Base-by-base conservation (phyloP, 2,329 filamentous ascomycete genomes). In the Penicillium aurantiogriseum region DNA sequence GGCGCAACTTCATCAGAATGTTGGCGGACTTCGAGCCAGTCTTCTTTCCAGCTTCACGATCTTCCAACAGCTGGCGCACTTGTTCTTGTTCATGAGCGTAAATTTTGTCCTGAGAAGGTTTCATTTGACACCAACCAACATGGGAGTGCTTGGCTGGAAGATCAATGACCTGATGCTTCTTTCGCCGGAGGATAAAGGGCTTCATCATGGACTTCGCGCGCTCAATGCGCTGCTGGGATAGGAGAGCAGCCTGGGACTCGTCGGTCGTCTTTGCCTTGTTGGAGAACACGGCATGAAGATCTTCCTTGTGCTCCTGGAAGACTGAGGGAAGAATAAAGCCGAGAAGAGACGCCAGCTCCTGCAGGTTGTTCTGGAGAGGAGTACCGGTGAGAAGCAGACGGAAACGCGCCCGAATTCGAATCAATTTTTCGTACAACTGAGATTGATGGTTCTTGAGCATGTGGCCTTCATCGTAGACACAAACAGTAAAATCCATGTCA, bases 401-500 rank as follows among this genome's bases (percentile, higher is more conserved):
- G 82, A 94, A 97, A n/a, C 85, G 79, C 0, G 91, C 88, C 0
- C 83, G 84, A 53, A 99, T 92, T 36, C 85, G 83, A 68, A 90
- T 86, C 51, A 97, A 80, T 59, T 90, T 88, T 67, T 86, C 84
- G 74, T 97, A 97, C 6, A 91, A 83, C 52, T 90, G 86, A 0
- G 92, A 95, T 46, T 87, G 86, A 2, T 88, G 87, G 71, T 96
- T 97, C 77, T 96, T 96, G 72, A 99, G 79, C 69, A 91, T 87
- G 75, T 99, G 94, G 0, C 93, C 94, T 76, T 99, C 94, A 70
- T 99, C 94, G 68, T 92, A 99, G 11, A 99, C 88, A 65, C 84
- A 86, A 29, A 76, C 77, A 57, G 71, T 72, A 69, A 90, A 87
- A 52, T 79, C 78, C 62, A 86, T 78, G 27, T 78, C 81, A 42